These are phyloP conservation scores for Fragaria nilgerrensis DNA, from an alignment of 306 rosid species.

Conservation along the genomic window DNA sequence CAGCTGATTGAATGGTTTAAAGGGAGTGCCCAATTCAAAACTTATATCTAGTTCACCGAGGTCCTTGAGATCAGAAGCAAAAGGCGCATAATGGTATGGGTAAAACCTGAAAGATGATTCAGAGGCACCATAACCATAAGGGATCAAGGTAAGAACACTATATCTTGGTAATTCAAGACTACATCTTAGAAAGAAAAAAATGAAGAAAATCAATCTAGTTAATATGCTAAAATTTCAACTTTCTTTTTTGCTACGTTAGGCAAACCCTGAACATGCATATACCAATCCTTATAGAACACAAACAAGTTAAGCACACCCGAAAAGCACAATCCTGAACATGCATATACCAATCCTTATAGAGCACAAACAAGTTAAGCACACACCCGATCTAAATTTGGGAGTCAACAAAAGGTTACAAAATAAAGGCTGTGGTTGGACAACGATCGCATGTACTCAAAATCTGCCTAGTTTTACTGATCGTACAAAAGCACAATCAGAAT, in stretches of 20 bases:
- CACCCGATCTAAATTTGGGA: not conserved
- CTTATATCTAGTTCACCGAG: slow-evolving; percentile 64
- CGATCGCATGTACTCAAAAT: not conserved
- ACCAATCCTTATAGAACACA: not conserved
- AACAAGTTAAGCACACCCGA: not conserved
- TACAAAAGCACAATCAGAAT: not conserved
- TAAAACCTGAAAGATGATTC: slow-evolving; percentile 65
- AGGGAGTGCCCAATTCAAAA: slow-evolving; percentile 75
- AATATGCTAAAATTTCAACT: not conserved
- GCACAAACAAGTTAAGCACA: not conserved
- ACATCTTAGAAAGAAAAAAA: not conserved
- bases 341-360: not conserved
- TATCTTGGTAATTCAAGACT: not conserved
- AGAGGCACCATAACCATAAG: not conserved
- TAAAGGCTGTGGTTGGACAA: not conserved
- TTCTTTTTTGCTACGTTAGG: not conserved
- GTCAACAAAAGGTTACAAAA: not conserved
- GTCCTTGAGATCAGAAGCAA: slow-evolving; percentile 92
- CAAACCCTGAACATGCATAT: not conserved
- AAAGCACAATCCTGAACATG: not conserved
- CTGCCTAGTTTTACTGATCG: not conserved
- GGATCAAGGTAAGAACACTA: not conserved
- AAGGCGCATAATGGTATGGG: slow-evolving; percentile 97
- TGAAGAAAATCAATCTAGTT: not conserved
- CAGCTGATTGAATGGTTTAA: slow-evolving; percentile 96